A percentile compares a stretch with the other conserved stretches of the same genome.
Evolutionary conservation across 2,329 filamentous ascomycete species (phyloP).

Genomic region (Hypoxylon sp.): DNA sequence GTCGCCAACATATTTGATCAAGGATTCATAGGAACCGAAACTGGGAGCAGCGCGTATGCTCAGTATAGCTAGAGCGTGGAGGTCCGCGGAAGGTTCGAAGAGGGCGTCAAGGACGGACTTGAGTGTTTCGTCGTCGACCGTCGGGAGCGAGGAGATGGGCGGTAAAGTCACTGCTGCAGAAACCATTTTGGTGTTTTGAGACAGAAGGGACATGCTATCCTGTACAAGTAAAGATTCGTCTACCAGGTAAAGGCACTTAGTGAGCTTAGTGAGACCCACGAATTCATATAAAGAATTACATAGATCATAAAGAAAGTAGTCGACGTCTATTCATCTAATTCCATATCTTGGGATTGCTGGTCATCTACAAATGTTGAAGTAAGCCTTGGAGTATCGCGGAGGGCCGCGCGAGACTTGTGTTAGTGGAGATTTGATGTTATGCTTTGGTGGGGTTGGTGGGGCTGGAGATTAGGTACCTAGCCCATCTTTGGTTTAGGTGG

Average conservation of each 20-base stretch:
- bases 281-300: not conserved
- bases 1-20: conserved; percentile 74
- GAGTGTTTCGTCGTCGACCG: conserved; percentile 66
- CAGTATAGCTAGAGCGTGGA: conserved; percentile 79
- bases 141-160: conserved; percentile 65
- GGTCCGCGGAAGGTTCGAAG: conserved; percentile 82
- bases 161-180: conserved; percentile 62
- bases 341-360: not conserved
- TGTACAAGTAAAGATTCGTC: not conserved
- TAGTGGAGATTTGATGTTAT: not conserved
- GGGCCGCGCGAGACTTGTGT: not conserved
- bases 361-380: not conserved
- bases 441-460: not conserved
- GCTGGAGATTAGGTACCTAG: not conserved
- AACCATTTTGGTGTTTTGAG: conserved; percentile 19
- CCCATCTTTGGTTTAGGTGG: not conserved
- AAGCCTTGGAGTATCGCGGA: not conserved
- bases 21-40: conserved; percentile 74
- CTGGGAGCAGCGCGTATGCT: conserved; percentile 63
- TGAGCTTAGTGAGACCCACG: not conserved
- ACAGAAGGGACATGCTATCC: not conserved
- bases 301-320: not conserved
- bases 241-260: not conserved
- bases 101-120: conserved; percentile 76
- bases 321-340: not conserved